phyloP scores from a whole-genome alignment of 257 asterid genomes.

The Scutellaria barbata region DNA sequence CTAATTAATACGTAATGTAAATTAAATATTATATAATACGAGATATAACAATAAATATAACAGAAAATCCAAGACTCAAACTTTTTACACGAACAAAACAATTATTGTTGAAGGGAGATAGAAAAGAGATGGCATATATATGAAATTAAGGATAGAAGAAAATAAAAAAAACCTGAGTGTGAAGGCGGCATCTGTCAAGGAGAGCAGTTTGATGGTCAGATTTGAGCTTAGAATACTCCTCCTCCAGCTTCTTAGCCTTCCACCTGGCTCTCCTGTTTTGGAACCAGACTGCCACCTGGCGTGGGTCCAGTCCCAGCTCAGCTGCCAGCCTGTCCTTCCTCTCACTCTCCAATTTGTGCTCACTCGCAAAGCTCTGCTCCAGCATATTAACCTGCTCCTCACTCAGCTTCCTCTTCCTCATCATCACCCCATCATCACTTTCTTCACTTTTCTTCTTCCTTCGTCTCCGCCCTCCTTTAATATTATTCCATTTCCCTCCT shows the following conservation, averaged over 20 bases:
- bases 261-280: slow-evolving; percentile 90
- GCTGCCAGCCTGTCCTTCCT: slow-evolving; percentile 83
- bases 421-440: slow-evolving; percentile 27
- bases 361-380: slow-evolving; percentile 67
- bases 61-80: no score
- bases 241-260: slow-evolving; percentile 88
- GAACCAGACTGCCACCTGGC: slow-evolving; percentile 98
- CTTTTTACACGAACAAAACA: no score
- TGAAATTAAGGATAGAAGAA: not conserved
- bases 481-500: slow-evolving; percentile 14
- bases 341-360: slow-evolving; percentile 83
- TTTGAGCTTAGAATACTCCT: slow-evolving; percentile 64
- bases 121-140: no score
- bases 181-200: slow-evolving; percentile 69
- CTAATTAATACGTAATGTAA: no score
- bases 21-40: no score
- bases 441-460: slow-evolving; percentile 45
- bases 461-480: slow-evolving; percentile 42
- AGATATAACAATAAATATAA: no score
- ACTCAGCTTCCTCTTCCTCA: slow-evolving; percentile 82
- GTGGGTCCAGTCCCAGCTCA: slow-evolving; percentile 83
- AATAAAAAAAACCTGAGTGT: slow-evolving; percentile 57
- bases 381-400: slow-evolving; percentile 63
- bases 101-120: no score
- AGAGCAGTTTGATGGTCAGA: slow-evolving; percentile 55